Conservation (phyloP, 2,329 filamentous ascomycete genomes). For the Cladosporium sp. region DNA sequence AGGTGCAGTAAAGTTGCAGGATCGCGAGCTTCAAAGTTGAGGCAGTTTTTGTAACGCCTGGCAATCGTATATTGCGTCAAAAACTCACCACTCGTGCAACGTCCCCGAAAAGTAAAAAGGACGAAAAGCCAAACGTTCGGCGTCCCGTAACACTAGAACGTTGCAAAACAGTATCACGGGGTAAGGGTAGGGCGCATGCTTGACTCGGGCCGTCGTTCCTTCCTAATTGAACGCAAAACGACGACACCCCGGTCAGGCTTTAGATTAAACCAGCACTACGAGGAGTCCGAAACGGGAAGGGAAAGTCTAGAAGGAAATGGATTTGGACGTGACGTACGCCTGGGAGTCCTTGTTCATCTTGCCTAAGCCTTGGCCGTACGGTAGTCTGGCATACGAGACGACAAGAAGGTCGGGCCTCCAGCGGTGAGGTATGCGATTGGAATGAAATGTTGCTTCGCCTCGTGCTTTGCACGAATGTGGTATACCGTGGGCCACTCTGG, state of each 20-base stretch:
- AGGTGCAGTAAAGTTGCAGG: background rate
- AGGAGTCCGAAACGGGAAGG: background rate
- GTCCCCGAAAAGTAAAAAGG: background rate
- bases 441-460: background rate
- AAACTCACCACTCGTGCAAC: background rate
- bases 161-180: background rate
- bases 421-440: background rate
- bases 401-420: background rate
- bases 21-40: background rate
- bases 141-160: background rate
- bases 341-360: background rate
- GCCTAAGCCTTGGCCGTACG: background rate
- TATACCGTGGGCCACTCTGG: background rate
- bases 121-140: background rate
- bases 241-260: background rate
- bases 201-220: background rate
- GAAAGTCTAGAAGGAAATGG: background rate
- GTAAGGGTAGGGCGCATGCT: background rate
- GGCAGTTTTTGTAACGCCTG: background rate
- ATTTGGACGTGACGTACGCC: background rate
- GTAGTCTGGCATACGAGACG: background rate
- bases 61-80: background rate
- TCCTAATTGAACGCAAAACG: slow-evolving; percentile 1
- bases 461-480: background rate
- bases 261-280: background rate